A percentile compares a stretch with the other conserved stretches of the same genome.
phyloP scores from a whole-genome alignment of 441 rosid species.

The Pelargonium citronellum region DNA sequence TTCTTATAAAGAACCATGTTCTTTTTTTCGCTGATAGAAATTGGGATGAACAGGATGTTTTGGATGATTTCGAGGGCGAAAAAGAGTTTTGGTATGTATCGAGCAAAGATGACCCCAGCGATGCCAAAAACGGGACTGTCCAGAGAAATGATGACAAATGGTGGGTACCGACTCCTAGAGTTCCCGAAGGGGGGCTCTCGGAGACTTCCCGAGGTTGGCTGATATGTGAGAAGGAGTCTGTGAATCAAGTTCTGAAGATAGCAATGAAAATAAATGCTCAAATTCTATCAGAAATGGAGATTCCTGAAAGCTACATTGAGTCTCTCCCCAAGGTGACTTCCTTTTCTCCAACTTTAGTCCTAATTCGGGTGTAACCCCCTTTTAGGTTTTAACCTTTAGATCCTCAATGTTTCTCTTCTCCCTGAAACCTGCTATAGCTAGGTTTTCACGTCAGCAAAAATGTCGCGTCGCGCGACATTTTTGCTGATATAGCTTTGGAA shows the following conservation, averaged over 20 bases:
- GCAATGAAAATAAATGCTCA: conserved; percentile 97
- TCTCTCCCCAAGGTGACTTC: conserved; percentile 77
- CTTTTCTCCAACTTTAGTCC: no score
- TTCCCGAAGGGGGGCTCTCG: conserved; percentile 75
- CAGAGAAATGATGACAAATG: conserved; percentile 76
- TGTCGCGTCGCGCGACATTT: no score
- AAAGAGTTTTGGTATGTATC: conserved; percentile 44
- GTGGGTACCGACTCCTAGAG: conserved; percentile 89
- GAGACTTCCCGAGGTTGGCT: conserved; percentile 58
- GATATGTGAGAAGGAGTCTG: conserved; percentile 76
- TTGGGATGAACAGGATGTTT: conserved; percentile 50
- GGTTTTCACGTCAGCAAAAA: no score
- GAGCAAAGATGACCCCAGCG: conserved; percentile 40
- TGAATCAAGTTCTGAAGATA: conserved; percentile 88
- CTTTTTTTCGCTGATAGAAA: no score
- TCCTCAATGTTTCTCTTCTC: no score
- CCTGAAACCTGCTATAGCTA: no score
- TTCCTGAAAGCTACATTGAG: conserved; percentile 89
- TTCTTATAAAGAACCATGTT: no score
- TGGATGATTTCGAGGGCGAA: conserved; percentile 66
- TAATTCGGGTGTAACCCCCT: no score
- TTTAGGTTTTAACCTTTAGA: no score
- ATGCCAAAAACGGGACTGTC: conserved; percentile 54
- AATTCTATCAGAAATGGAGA: conserved; percentile 79
- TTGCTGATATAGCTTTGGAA: not conserved